These are phyloP conservation scores for Breynia disticha DNA, from an alignment of 441 rosid genomes.

Conservation along the genomic window DNA sequence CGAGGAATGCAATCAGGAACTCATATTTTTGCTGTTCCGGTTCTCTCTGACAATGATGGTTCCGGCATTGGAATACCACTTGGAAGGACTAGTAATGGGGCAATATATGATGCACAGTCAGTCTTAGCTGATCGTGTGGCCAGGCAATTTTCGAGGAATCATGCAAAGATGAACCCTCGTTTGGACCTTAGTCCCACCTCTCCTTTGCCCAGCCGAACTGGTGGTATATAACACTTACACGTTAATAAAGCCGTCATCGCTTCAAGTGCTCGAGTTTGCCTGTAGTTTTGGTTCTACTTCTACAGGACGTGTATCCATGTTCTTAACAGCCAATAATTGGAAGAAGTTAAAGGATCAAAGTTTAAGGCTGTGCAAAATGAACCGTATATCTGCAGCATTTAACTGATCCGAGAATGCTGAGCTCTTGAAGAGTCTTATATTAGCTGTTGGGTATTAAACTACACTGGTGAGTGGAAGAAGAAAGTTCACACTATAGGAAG, in stretches of 20 bases:
- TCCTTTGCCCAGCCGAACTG: constrained; percentile 30
- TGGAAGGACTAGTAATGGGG: constrained; percentile 30
- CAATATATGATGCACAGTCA: constrained; percentile 41
- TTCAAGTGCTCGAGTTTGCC: too few species aligned
- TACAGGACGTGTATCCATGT: constrained; percentile 15
- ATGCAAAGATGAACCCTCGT: constrained; percentile 30
- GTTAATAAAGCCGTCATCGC: too few species aligned
- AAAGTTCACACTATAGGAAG: constrained; percentile 11
- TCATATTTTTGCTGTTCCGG: constrained; percentile 33
- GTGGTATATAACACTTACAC: constrained; percentile 17
- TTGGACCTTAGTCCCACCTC: constrained; percentile 46
- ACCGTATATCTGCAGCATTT: constrained; percentile 2
- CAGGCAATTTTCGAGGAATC: constrained; percentile 47
- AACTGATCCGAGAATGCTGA: constrained; percentile 11
- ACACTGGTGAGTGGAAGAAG: constrained; percentile 12
- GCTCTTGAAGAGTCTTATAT: constrained; percentile 11
- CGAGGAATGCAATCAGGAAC: constrained; percentile 42
- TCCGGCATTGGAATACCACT: background rate
- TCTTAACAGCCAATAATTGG: constrained; percentile 15
- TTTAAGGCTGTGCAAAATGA: constrained; percentile 7
- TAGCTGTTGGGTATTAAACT: constrained; percentile 9
- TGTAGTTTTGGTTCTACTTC: constrained; percentile 13
- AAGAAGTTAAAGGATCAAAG: constrained; percentile 20
- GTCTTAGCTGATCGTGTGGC: constrained; percentile 59
- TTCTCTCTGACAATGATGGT: constrained; percentile 31